phyloP scores from a whole-genome alignment of 495 filamentous ascomycete species.

The Rusavskia elegans region DNA sequence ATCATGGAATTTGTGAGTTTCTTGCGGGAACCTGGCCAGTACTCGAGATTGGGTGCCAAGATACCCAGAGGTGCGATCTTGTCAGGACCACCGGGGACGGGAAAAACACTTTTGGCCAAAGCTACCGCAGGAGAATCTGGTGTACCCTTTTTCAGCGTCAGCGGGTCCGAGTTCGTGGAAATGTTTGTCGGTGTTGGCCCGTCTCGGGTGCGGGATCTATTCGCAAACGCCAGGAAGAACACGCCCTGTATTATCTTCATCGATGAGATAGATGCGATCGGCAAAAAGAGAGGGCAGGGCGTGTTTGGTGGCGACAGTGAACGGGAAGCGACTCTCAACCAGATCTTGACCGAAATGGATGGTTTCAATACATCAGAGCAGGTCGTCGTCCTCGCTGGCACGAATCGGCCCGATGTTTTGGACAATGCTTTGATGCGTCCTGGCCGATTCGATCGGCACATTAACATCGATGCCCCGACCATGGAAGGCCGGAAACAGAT shows the following conservation, averaged over 20 bases:
- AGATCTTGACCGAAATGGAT: conserved; percentile 98
- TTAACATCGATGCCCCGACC: conserved; percentile 80
- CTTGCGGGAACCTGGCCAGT: conserved; percentile 75
- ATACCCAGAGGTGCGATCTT: conserved; percentile 94
- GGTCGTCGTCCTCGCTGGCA: conserved; percentile 95
- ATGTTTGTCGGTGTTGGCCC: conserved; percentile 99
- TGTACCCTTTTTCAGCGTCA: conserved; percentile 95
- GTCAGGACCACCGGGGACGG: conserved; percentile 89
- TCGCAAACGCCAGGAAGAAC: conserved; percentile 86
- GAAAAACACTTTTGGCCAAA: conserved; percentile 95
- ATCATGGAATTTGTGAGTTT: conserved; percentile 99
- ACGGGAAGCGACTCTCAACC: conserved; percentile 89
- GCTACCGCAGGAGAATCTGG: conserved; percentile 95
- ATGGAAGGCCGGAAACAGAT: conserved; percentile 96
- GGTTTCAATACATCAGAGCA: conserved; percentile 97
- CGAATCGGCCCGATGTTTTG: conserved; percentile 83
- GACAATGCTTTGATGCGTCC: conserved; percentile 94
- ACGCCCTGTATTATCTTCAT: conserved; percentile 99
- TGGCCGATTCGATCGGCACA: conserved; percentile 92
- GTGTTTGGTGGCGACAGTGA: conserved; percentile 88
- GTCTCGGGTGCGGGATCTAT: conserved; percentile 86
- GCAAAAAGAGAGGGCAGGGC: conserved; percentile 65
- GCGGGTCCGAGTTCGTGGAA: conserved; percentile 96
- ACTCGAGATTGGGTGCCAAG: conserved; percentile 88
- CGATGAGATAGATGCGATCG: conserved; percentile 97